Percentiles rank a stretch among this genome's conserved stretches.
Conservation (phyloP, 352 stramenopile genomes). For the Globisporangium iwayamae region DNA sequence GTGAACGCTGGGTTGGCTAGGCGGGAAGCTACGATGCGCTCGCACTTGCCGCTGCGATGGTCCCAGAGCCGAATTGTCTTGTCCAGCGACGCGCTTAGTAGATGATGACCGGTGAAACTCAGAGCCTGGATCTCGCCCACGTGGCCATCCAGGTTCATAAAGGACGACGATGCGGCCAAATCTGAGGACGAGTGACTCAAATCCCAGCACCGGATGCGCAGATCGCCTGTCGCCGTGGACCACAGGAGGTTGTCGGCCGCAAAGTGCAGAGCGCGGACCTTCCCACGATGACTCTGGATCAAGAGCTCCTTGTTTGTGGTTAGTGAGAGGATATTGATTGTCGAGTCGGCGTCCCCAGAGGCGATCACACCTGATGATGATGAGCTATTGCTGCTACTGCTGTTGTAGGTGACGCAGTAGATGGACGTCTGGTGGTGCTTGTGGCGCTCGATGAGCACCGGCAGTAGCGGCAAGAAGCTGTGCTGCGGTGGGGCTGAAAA, state of each 20-base stretch:
- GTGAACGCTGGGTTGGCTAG: conserved; percentile 32
- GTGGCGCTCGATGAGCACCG: conserved; percentile 49
- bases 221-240: conserved; percentile 36
- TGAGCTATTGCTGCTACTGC: conserved; percentile 3
- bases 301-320: conserved; percentile 22
- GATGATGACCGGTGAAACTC: conserved; percentile 21
- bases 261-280: conserved; percentile 53
- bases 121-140: conserved; percentile 62
- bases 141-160: conserved; percentile 52
- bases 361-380: conserved; percentile 29
- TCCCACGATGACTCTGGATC: conserved; percentile 37
- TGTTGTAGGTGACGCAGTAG: conserved; percentile 52
- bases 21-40: conserved; percentile 37
- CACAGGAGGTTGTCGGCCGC: conserved; percentile 29
- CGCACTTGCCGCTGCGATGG: conserved; percentile 41
- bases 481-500: conserved; percentile 1
- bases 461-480: conserved; percentile 43
- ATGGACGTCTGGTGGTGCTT: conserved; percentile 58
- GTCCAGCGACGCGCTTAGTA: conserved; percentile 51
- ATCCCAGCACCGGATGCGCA: conserved; percentile 56
- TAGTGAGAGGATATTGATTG: conserved; percentile 52
- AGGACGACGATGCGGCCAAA: neutral
- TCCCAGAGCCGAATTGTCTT: conserved; percentile 73
- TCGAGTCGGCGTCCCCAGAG: conserved; percentile 52
- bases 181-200: conserved; percentile 19